Evolutionary conservation across 2,329 filamentous ascomycete species (phyloP).

Genomic region (Stemphylium beticola): DNA sequence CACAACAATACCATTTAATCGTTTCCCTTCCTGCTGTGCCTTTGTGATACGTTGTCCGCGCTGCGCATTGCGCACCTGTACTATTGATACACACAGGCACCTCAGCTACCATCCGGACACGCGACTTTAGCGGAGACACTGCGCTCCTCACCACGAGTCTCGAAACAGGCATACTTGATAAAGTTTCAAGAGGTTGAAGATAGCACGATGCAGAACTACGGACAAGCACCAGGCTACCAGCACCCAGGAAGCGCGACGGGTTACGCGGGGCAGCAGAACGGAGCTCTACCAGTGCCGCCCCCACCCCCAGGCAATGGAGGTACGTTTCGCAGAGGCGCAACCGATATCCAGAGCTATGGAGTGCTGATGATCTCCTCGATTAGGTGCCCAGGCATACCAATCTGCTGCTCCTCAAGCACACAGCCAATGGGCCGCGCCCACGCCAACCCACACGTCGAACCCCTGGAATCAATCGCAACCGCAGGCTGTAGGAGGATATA

Average conservation of each 20-base stretch:
- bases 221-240: slow-evolving; percentile 35
- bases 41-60: slow-evolving; percentile 17
- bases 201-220: slow-evolving; percentile 43
- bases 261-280: slow-evolving; percentile 32
- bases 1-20: slow-evolving; percentile 7
- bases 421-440: slow-evolving; percentile 40
- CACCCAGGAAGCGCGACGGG: slow-evolving; percentile 40
- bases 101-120: slow-evolving; percentile 11
- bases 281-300: slow-evolving; percentile 21
- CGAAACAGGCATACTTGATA: background rate
- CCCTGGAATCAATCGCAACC: slow-evolving; percentile 37
- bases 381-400: slow-evolving; percentile 31
- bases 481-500: slow-evolving; percentile 34
- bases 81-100: slow-evolving; percentile 25
- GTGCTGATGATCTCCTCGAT: background rate
- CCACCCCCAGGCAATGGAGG: slow-evolving; percentile 40
- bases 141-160: background rate
- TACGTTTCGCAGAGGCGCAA: slow-evolving; percentile 13
- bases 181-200: background rate
- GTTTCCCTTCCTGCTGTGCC: background rate
- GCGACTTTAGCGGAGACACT: background rate
- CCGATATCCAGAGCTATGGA: background rate
- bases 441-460: slow-evolving; percentile 23
- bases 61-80: too few relatives aligned
- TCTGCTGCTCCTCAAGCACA: slow-evolving; percentile 31